Evolutionary conservation across 2,329 filamentous ascomycete genomes (phyloP), one percentile per base, ranked within the genome.

Genomic region (Endothia cerciana): DNA sequence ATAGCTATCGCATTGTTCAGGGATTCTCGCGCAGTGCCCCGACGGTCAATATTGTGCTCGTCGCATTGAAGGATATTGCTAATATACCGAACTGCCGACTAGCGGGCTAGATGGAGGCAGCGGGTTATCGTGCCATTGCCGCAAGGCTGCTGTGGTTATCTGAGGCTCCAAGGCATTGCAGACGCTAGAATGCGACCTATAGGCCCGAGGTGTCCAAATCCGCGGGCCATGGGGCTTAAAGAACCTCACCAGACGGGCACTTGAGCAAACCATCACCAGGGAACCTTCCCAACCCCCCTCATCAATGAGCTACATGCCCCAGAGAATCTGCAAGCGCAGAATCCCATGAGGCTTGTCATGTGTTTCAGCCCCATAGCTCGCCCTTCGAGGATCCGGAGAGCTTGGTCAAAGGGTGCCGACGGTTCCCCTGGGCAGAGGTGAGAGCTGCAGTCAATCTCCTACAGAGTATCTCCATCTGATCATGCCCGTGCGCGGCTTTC

Each of bases 41-140:
- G 43, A 30, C 40, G 51, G 59, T 62, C 63, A 36, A 40, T 45
- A 25, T 56, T 45, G 30, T 41, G 25, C 28, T 62, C 59, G 53
- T 65, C 45, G 63, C 65, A 58, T 47, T 15, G 62, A 65, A 59
- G 62, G 51, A 65, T 62, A 30, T 19, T 43, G 36, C 30, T 33
- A 51, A 51, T 55, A 33, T 55, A 55, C 8, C 30, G 25, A 55
- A n/a, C n/a, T 8, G 25, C 38, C 25, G 40, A 60, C 22, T 51
- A 17, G 22, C 10, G 22, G 43, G 30, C 56, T 17, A 43, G 15
- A 22, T 19, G 40, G 57, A 2, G 19, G 19, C 5, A 25, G 10
- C 40, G 22, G 28, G 47, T 51, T 25, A 43, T n/a, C 36, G 13
- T 33, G 28, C 41, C 38, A 43, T 17, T 33, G 17, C n/a, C 33